These are phyloP conservation scores for Caryopteris hybrid DNA, from an alignment of 305 asterid genomes.

Conservation along the genomic window DNA sequence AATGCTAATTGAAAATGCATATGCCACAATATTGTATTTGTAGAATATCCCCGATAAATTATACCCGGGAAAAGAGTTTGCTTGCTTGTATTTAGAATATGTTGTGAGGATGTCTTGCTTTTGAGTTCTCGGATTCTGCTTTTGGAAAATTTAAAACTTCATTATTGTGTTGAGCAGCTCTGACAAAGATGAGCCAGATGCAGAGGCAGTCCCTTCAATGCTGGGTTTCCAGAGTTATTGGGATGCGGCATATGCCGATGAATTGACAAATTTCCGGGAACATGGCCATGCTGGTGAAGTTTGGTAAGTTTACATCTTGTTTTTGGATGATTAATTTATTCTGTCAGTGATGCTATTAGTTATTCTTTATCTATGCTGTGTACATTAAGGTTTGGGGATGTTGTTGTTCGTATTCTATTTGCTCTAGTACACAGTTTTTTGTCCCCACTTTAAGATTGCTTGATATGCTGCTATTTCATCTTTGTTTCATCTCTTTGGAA, in stretches of 20 bases:
- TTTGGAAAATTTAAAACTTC: conserved; percentile 4
- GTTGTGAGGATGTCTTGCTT: neutral
- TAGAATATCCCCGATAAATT: neutral
- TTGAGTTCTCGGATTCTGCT: neutral
- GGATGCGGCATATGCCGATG: conserved; percentile 93
- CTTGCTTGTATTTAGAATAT: neutral
- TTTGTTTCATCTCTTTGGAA: neutral
- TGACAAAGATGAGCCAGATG: conserved; percentile 94
- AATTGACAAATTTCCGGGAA: conserved; percentile 75
- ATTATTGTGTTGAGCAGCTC: conserved; percentile 46
- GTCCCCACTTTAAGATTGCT: neutral
- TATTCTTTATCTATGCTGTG: neutral
- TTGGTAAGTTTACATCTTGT: conserved; percentile 49
- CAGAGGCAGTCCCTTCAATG: conserved; percentile 69
- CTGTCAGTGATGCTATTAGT: neutral
- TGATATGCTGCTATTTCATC: neutral
- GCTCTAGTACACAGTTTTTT: neutral
- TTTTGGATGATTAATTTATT: neutral
- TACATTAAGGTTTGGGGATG: neutral
- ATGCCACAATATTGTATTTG: neutral
- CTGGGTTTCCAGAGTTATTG: conserved; percentile 95
- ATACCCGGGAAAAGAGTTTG: neutral
- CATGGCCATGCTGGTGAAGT: conserved; percentile 98
- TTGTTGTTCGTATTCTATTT: neutral
- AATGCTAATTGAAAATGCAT: conserved; percentile 5